Evolutionary conservation across 306 rosid genomes (phyloP).

Genomic region (Dryas octopetala): DNA sequence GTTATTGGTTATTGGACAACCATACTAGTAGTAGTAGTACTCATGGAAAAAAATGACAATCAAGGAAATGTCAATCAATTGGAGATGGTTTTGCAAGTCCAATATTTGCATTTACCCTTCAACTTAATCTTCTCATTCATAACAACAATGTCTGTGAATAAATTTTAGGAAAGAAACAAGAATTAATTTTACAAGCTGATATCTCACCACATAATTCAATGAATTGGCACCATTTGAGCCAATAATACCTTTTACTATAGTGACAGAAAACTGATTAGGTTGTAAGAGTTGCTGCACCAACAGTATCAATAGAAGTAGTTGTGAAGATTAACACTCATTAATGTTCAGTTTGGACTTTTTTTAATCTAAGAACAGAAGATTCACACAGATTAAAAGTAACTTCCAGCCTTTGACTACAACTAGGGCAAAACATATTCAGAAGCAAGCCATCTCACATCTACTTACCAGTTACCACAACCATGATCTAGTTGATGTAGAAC

Average conservation of each 20-base stretch:
- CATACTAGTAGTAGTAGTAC: not conserved
- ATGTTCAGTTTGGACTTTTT: not conserved
- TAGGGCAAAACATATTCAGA: not conserved
- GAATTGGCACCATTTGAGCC: not conserved
- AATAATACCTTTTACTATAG: not conserved
- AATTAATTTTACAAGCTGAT: slow-evolving; percentile 1
- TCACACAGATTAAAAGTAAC: not conserved
- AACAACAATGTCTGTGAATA: not conserved
- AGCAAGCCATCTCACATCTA: not conserved
- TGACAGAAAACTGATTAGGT: not conserved
- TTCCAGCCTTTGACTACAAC: not conserved
- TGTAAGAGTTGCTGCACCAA: not conserved
- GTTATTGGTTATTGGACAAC: not conserved
- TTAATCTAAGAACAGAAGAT: not conserved
- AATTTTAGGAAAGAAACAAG: not conserved
- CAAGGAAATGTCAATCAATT: not conserved
- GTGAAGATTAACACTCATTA: not conserved
- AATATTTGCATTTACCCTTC: not conserved
- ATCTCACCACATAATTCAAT: not conserved
- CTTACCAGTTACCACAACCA: no score
- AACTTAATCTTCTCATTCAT: not conserved
- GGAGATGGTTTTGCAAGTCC: slow-evolving; percentile 5
- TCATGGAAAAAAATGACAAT: not conserved
- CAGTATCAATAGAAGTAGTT: not conserved
- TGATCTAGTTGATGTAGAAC: no score